These are phyloP conservation scores for Aspergillus carlsbadensis DNA, from an alignment of 495 filamentous ascomycete genomes.

Conservation along the genomic window DNA sequence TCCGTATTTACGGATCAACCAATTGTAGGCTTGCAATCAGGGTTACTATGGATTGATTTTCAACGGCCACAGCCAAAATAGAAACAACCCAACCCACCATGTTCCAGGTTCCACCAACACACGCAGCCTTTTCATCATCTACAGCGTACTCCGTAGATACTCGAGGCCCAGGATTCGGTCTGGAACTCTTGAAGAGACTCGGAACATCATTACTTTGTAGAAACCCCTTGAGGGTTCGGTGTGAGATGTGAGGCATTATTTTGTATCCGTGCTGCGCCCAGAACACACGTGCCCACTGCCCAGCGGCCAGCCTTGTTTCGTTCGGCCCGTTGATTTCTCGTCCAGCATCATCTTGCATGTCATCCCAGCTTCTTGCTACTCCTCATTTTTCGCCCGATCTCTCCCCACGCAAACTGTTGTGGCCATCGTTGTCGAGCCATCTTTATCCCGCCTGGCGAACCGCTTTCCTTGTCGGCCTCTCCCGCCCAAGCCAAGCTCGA, in stretches of 20 bases:
- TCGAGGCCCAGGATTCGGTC: background rate
- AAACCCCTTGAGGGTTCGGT: background rate
- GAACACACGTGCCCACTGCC: conserved; percentile 14
- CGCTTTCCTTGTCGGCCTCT: background rate
- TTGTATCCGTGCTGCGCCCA: background rate
- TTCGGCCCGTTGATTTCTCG: conserved; percentile 10
- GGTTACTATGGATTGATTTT: too few species aligned
- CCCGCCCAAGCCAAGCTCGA: conserved; percentile 2
- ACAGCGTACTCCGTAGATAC: background rate
- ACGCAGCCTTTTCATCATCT: conserved; percentile 8
- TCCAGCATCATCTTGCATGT: conserved; percentile 14
- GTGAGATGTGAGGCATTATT: background rate
- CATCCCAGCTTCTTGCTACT: conserved; percentile 6
- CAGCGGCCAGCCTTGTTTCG: conserved; percentile 8
- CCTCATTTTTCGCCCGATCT: background rate
- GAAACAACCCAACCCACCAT: background rate
- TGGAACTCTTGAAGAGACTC: background rate
- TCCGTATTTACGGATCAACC: too few species aligned
- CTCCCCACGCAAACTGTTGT: background rate
- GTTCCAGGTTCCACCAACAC: conserved; percentile 1
- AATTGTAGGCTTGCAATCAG: too few species aligned
- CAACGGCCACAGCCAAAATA: background rate
- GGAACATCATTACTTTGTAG: background rate
- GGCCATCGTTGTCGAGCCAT: background rate
- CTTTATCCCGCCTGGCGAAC: background rate